A percentile compares a stretch with the other conserved stretches of the same genome.
Conservation (phyloP, 331 rosid species). For the Dryas integrifolia region DNA sequence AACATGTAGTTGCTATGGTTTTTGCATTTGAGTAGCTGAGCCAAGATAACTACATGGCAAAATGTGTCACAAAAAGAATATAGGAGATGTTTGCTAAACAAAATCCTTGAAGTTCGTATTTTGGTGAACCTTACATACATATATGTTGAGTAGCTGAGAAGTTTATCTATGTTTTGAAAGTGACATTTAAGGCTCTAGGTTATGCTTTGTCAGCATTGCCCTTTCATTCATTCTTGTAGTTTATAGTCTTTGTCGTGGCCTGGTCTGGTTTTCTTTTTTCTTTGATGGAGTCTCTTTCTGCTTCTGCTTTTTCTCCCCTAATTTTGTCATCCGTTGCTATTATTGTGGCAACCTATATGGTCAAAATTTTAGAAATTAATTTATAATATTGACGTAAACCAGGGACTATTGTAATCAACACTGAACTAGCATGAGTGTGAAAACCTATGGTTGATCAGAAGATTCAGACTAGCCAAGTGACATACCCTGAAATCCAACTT, state of each 20-base stretch:
- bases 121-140: neutral
- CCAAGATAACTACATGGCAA: neutral
- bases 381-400: neutral
- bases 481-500: too few species aligned
- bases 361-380: neutral
- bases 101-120: too few species aligned
- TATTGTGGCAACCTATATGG: neutral
- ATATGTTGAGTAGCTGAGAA: neutral
- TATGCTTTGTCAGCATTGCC: neutral
- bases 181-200: slow-evolving; percentile 21
- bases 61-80: too few species aligned
- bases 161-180: slow-evolving; percentile 8
- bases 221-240: neutral
- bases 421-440: neutral
- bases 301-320: slow-evolving; percentile 10
- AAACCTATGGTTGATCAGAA: too few species aligned
- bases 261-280: neutral
- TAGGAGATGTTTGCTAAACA: too few species aligned
- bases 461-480: too few species aligned
- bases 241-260: slow-evolving; percentile 14
- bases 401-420: neutral
- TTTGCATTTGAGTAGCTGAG: neutral
- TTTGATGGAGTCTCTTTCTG: slow-evolving; percentile 11
- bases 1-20: neutral
- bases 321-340: neutral